Conservation (phyloP, 345 rosid genomes). For the Gynandropsis gynandra region DNA sequence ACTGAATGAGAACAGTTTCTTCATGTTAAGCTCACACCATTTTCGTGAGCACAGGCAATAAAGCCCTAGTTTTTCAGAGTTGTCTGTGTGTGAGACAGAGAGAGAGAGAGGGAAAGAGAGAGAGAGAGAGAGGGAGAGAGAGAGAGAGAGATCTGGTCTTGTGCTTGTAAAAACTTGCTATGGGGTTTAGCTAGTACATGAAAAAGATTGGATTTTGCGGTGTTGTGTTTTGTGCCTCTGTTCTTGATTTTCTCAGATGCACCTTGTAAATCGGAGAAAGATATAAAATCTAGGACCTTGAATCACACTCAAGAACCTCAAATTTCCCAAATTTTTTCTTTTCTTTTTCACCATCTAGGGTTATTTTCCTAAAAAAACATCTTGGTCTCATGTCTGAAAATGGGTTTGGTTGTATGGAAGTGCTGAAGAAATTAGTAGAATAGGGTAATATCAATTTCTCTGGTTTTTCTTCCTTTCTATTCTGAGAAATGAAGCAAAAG, state of each 20-base stretch:
- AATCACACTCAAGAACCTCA: constrained; percentile 25
- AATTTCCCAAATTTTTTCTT: constrained; percentile 19
- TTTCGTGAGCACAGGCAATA: constrained; percentile 23
- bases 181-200: constrained; percentile 26
- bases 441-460: neutral
- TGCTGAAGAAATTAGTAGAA: constrained; percentile 18
- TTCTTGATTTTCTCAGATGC: constrained; percentile 28
- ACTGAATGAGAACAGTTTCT: constrained; percentile 19
- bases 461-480: neutral
- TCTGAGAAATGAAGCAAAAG: constrained; percentile 41
- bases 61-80: constrained; percentile 18
- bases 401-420: constrained; percentile 35
- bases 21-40: constrained; percentile 32
- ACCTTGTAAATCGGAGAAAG: constrained; percentile 2
- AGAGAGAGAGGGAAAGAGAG: constrained; percentile 6
- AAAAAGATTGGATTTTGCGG: constrained; percentile 26
- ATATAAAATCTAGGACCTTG: constrained; percentile 13
- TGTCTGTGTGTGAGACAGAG: constrained; percentile 9
- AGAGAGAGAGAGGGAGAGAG: constrained; percentile 7
- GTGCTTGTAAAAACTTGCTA: constrained; percentile 18
- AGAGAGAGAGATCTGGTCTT: constrained; percentile 20
- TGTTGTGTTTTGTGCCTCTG: constrained; percentile 33
- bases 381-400: constrained; percentile 34
- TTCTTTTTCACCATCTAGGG: constrained; percentile 2
- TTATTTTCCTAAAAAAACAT: constrained; percentile 18